phyloP scores from a whole-genome alignment of 108 stramenopile genomes.

The Skeletonema menzelii region DNA sequence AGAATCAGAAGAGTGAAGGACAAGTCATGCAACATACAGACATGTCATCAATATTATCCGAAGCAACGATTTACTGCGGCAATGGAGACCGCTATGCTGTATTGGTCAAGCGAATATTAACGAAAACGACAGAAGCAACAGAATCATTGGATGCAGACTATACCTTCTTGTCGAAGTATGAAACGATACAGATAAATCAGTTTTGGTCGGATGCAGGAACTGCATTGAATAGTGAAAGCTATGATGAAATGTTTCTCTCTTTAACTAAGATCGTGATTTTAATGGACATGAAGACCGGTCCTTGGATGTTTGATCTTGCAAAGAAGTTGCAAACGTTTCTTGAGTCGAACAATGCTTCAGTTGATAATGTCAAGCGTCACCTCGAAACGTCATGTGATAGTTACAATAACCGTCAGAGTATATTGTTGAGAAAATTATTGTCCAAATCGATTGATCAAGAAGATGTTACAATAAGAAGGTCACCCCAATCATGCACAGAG shows the following conservation, averaged over 20 bases:
- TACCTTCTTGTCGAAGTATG: not conserved
- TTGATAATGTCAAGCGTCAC: constrained; percentile 5
- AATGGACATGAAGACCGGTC: constrained; percentile 10
- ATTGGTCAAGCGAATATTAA: constrained; percentile 31
- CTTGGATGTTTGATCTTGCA: constrained; percentile 18
- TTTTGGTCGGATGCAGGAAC: constrained; percentile 22
- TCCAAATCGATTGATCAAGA: constrained; percentile 1
- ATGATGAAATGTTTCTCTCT: constrained; percentile 8
- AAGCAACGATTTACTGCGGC: constrained; percentile 30
- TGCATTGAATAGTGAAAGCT: not conserved
- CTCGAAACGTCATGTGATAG: constrained; percentile 1
- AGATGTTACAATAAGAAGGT: not conserved
- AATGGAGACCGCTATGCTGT: constrained; percentile 39
- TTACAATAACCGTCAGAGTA: constrained; percentile 7
- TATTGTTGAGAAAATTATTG: constrained; percentile 15
- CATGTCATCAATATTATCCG: constrained; percentile 11
- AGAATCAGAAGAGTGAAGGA: not conserved
- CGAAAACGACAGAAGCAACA: constrained; percentile 10
- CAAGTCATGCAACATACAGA: not conserved
- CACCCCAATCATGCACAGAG: not conserved
- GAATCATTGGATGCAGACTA: not conserved
- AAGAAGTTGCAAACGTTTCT: constrained; percentile 13
- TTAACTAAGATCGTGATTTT: constrained; percentile 18
- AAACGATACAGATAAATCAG: constrained; percentile 2
- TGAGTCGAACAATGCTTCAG: not conserved